Percentiles rank a stretch among this genome's conserved stretches.
These are phyloP conservation scores for Melanogaster broomeanus DNA, from an alignment of 768 basidiomycete species.

Conservation along the genomic window DNA sequence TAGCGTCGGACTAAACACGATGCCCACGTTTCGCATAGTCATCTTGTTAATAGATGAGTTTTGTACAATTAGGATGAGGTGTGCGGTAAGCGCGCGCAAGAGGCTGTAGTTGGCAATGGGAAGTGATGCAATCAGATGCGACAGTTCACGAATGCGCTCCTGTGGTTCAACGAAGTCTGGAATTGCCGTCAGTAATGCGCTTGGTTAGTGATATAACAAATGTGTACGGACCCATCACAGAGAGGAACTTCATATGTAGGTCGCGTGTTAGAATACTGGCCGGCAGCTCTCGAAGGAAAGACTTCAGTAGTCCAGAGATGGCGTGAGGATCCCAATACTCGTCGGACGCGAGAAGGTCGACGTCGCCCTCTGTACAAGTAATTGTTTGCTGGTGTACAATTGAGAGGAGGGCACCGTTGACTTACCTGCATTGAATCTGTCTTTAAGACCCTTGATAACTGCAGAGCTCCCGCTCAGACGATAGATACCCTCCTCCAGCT, in stretches of 20 bases:
- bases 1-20: constrained; percentile 96
- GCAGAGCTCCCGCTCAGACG: constrained; percentile 92
- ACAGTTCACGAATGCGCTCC: constrained; percentile 86
- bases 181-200: constrained; percentile 14
- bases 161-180: constrained; percentile 86
- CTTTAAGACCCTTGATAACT: constrained; percentile 91
- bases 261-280: constrained; percentile 91
- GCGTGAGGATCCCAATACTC: constrained; percentile 99
- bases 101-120: constrained; percentile 94
- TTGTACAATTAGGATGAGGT: constrained; percentile 92
- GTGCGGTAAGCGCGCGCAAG: constrained; percentile 90
- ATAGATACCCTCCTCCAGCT: constrained; percentile 97
- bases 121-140: constrained; percentile 80
- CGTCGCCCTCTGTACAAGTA: constrained; percentile 79
- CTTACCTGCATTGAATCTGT: constrained; percentile 89
- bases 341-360: constrained; percentile 83
- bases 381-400: constrained; percentile 7
- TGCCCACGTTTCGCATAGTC: constrained; percentile 98
- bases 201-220: constrained; percentile 1
- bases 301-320: constrained; percentile 92
- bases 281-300: constrained; percentile 91
- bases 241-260: constrained; percentile 85
- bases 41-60: constrained; percentile 93
- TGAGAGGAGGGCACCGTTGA: constrained; percentile 9
- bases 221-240: constrained; percentile 82